These are phyloP conservation scores for Nemania sp. DNA, from an alignment of 2,329 filamentous ascomycete species.

Conservation along the genomic window DNA sequence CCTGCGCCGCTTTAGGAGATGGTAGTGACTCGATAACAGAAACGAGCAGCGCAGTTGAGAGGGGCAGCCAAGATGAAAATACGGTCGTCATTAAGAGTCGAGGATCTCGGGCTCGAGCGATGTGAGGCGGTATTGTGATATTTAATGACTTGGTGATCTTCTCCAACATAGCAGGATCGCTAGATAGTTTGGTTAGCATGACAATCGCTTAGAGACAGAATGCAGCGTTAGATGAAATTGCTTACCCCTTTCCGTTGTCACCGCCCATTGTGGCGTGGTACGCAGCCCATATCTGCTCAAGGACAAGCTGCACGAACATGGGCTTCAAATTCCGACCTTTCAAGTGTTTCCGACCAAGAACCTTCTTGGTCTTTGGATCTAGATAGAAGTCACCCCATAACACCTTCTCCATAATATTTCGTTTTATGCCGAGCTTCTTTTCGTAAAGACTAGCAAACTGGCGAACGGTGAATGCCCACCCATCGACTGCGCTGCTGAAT, in stretches of 20 bases:
- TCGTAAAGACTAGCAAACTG: slow-evolving; percentile 95
- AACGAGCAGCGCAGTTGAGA: slow-evolving; percentile 89
- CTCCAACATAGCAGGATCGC: slow-evolving; percentile 78
- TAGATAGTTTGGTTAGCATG: slow-evolving; percentile 41
- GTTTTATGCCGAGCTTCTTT: slow-evolving; percentile 94
- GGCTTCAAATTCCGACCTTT: slow-evolving; percentile 91
- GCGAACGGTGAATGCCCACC: slow-evolving; percentile 97
- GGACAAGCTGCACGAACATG: slow-evolving; percentile 94
- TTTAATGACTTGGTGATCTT: slow-evolving; percentile 94
- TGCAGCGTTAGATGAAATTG: slow-evolving; percentile 7
- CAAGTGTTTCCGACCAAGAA: slow-evolving; percentile 86
- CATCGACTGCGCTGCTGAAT: slow-evolving; percentile 95
- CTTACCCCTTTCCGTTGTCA: slow-evolving; percentile 77
- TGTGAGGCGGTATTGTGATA: slow-evolving; percentile 80
- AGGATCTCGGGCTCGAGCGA: slow-evolving; percentile 81
- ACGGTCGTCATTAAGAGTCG: slow-evolving; percentile 82
- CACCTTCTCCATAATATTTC: slow-evolving; percentile 84
- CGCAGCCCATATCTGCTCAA: slow-evolving; percentile 95
- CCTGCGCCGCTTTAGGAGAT: slow-evolving; percentile 79
- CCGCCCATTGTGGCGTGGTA: slow-evolving; percentile 89
- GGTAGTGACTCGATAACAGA: slow-evolving; percentile 93
- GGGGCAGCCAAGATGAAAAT: slow-evolving; percentile 86
- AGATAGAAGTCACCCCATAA: slow-evolving; percentile 97
- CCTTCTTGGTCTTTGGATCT: slow-evolving; percentile 94
- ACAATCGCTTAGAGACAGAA: not conserved